Evolutionary conservation across 2,329 filamentous ascomycete genomes (phyloP).

Genomic region (Neofusicoccum sp.): DNA sequence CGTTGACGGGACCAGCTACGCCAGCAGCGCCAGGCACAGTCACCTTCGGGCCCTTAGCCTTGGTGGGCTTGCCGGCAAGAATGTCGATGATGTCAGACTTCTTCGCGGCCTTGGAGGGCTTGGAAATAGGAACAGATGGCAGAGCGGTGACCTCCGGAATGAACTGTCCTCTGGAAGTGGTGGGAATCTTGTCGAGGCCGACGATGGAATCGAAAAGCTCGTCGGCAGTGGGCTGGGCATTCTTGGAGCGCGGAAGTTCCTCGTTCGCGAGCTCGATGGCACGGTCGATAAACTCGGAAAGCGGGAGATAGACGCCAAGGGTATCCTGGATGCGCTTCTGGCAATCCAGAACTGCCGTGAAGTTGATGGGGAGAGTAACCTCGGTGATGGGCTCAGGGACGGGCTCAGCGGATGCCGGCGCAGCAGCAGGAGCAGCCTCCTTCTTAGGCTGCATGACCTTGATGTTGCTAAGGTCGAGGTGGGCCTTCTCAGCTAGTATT

Average conservation of each 20-base stretch:
- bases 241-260: slow-evolving; percentile 70
- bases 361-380: slow-evolving; percentile 74
- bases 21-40: slow-evolving; percentile 27
- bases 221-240: slow-evolving; percentile 68
- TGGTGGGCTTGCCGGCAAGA: slow-evolving; percentile 48
- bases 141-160: slow-evolving; percentile 67
- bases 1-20: slow-evolving; percentile 61
- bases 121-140: slow-evolving; percentile 19
- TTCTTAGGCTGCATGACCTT: slow-evolving; percentile 58
- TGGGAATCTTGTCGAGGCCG: slow-evolving; percentile 64
- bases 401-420: slow-evolving; percentile 44
- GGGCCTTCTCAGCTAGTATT: slow-evolving; percentile 72
- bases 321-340: slow-evolving; percentile 79
- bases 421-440: slow-evolving; percentile 39
- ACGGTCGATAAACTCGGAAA: slow-evolving; percentile 84
- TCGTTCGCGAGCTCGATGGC: slow-evolving; percentile 88
- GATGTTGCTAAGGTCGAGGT: slow-evolving; percentile 94
- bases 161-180: slow-evolving; percentile 63
- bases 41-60: slow-evolving; percentile 47
- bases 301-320: slow-evolving; percentile 77
- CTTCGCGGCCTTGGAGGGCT: slow-evolving; percentile 45
- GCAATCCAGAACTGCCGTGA: slow-evolving; percentile 75
- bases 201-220: slow-evolving; percentile 91
- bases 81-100: slow-evolving; percentile 82
- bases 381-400: slow-evolving; percentile 55